Conservation (phyloP, 2,329 filamentous ascomycete genomes). For the Pseudogymnoascus sp. region DNA sequence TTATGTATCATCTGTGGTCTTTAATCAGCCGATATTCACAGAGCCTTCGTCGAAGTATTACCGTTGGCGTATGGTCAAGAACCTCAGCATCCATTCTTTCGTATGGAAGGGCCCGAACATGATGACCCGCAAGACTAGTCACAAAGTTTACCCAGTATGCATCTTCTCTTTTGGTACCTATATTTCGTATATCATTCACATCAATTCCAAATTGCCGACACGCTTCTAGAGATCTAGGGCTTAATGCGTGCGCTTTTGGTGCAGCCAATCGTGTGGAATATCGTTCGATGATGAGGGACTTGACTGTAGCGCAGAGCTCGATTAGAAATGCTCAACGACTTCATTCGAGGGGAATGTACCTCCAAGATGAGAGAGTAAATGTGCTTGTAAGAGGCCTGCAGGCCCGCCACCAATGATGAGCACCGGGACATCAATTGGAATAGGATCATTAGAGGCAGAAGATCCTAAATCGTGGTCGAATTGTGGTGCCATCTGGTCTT, state of each 20-base stretch:
- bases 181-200: conserved; percentile 20
- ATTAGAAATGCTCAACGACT: conserved; percentile 3
- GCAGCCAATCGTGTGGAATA: conserved; percentile 26
- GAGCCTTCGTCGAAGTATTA: conserved; percentile 6
- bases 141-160: conserved; percentile 35
- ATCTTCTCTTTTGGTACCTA: conserved; percentile 27
- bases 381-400: conserved; percentile 29
- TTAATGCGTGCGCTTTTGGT: conserved; percentile 28
- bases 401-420: conserved; percentile 32
- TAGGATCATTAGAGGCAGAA: no score
- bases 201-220: conserved; percentile 27
- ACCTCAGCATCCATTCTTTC: conserved; percentile 28
- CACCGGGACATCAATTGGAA: conserved; percentile 24
- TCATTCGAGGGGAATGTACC: conserved; percentile 14
- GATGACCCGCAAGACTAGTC: conserved; percentile 30
- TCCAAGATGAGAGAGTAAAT: conserved; percentile 27
- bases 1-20: conserved; percentile 33
- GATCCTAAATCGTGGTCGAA: conserved; percentile 1
- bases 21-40: not conserved
- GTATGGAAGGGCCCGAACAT: conserved; percentile 31
- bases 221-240: conserved; percentile 25
- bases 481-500: conserved; percentile 10
- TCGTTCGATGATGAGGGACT: conserved; percentile 26
- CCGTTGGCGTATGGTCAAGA: conserved; percentile 30
- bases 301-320: conserved; percentile 16